These are phyloP conservation scores for Tricholoma sp. DNA, from an alignment of 768 basidiomycete genomes.

Conservation along the genomic window DNA sequence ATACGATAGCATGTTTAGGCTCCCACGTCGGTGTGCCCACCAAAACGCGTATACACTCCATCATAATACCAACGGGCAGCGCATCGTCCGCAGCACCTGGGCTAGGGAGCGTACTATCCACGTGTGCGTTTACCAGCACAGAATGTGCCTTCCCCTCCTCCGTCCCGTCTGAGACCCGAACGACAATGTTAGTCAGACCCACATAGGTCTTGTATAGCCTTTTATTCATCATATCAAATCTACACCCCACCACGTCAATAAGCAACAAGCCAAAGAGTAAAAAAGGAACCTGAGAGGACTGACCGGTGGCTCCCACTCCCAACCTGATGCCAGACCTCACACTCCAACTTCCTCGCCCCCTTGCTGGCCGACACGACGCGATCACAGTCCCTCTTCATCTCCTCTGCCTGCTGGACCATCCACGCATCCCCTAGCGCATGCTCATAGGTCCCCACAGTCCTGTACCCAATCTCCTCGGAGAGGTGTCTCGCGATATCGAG, in stretches of 20 bases:
- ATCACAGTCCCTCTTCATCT: conserved; percentile 60
- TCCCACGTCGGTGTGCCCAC: conserved; percentile 62
- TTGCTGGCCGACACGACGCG: conserved; percentile 35
- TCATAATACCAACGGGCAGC: conserved; percentile 84
- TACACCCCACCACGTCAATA: conserved; percentile 18
- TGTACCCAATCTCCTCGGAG: conserved; percentile 84
- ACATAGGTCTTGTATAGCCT: conserved; percentile 84
- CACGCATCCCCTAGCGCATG: conserved; percentile 83
- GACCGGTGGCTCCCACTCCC: conserved; percentile 87
- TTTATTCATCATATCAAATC: conserved; percentile 90
- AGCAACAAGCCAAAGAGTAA: neutral
- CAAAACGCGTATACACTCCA: conserved; percentile 81
- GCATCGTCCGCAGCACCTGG: conserved; percentile 91
- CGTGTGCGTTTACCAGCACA: conserved; percentile 82
- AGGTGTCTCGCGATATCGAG: conserved; percentile 59
- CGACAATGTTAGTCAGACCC: conserved; percentile 82
- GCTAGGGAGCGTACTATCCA: conserved; percentile 86
- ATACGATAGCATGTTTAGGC: conserved; percentile 74
- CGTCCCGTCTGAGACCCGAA: conserved; percentile 81
- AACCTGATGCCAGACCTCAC: conserved; percentile 88
- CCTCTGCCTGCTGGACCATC: conserved; percentile 65
- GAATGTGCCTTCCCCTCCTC: conserved; percentile 71
- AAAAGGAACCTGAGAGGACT: neutral
- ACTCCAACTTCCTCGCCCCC: conserved; percentile 57
- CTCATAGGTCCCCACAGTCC: conserved; percentile 88